A percentile compares a stretch with the other conserved stretches of the same genome.
Evolutionary conservation across 1,284 basidiomycete genomes (phyloP).

Genomic region (Exobasidium rhododendri): DNA sequence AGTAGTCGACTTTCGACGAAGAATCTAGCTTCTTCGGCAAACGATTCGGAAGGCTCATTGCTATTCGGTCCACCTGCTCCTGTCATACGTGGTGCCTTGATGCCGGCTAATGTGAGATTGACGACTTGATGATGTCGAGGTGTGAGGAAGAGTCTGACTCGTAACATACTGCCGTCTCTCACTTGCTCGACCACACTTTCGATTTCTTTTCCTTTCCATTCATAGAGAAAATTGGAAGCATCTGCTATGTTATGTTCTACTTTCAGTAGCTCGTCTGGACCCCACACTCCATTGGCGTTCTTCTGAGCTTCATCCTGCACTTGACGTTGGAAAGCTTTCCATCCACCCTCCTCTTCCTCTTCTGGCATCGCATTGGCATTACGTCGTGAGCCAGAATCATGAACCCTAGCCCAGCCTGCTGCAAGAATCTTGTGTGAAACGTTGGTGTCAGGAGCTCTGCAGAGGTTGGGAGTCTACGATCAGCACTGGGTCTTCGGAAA

Average conservation of each 20-base stretch:
- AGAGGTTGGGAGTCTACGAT: neutral
- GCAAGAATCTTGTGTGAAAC: slow-evolving; percentile 70
- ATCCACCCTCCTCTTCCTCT: slow-evolving; percentile 66
- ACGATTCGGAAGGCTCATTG: slow-evolving; percentile 35
- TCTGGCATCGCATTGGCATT: slow-evolving; percentile 34
- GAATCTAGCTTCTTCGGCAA: slow-evolving; percentile 72
- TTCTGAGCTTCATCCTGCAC: slow-evolving; percentile 74
- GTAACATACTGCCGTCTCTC: slow-evolving; percentile 84
- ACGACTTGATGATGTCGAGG: slow-evolving; percentile 81
- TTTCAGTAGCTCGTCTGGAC: slow-evolving; percentile 65
- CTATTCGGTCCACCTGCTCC: slow-evolving; percentile 41
- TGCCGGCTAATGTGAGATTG: slow-evolving; percentile 59
- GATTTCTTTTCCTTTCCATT: slow-evolving; percentile 84
- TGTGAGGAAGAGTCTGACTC: slow-evolving; percentile 80
- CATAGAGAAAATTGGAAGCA: slow-evolving; percentile 78
- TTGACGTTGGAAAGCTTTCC: slow-evolving; percentile 64
- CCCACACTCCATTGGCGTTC: slow-evolving; percentile 77
- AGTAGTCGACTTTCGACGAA: slow-evolving; percentile 90
- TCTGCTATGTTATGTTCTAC: slow-evolving; percentile 74
- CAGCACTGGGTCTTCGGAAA: neutral
- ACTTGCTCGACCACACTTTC: slow-evolving; percentile 91
- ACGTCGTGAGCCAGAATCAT: slow-evolving; percentile 66
- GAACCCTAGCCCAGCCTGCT: slow-evolving; percentile 85
- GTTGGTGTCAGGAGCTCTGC: slow-evolving; percentile 38
- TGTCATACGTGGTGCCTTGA: slow-evolving; percentile 42